Conservation (phyloP, 768 basidiomycete species). For the Clavulina sp. region DNA sequence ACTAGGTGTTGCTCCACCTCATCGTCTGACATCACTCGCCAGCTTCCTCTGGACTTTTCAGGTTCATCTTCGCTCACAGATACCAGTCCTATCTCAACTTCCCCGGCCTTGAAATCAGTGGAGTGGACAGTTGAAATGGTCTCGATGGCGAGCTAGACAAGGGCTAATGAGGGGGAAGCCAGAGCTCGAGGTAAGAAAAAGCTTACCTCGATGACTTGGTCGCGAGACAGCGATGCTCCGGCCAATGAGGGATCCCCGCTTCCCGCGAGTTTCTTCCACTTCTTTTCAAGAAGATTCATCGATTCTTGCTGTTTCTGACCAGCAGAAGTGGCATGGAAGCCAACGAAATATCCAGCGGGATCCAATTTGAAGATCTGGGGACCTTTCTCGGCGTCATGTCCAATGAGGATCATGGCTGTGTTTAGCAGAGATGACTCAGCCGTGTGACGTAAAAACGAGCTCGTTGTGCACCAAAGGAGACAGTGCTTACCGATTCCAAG, state of each 20-base stretch:
- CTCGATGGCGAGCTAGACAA: slow-evolving; percentile 71
- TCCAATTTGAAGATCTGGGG: slow-evolving; percentile 98
- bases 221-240: slow-evolving; percentile 50
- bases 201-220: slow-evolving; percentile 79
- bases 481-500: slow-evolving; percentile 67
- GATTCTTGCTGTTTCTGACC: slow-evolving; percentile 98
- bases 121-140: slow-evolving; percentile 85
- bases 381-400: slow-evolving; percentile 74
- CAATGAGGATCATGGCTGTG: slow-evolving; percentile 89
- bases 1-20: slow-evolving; percentile 68
- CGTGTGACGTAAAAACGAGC: background rate
- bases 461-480: background rate
- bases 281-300: slow-evolving; percentile 96
- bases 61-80: slow-evolving; percentile 59
- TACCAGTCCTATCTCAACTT: slow-evolving; percentile 91
- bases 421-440: background rate
- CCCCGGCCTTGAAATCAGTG: slow-evolving; percentile 88
- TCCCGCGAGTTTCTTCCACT: slow-evolving; percentile 87
- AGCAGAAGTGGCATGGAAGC: slow-evolving; percentile 91
- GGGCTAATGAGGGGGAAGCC: background rate
- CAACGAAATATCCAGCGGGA: slow-evolving; percentile 96
- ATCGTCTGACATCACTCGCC: slow-evolving; percentile 60
- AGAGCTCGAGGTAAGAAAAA: background rate
- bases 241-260: slow-evolving; percentile 70
- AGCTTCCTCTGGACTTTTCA: slow-evolving; percentile 45